These are phyloP conservation scores for Tuber borchii DNA, from an alignment of 495 filamentous ascomycete genomes.

Conservation along the genomic window DNA sequence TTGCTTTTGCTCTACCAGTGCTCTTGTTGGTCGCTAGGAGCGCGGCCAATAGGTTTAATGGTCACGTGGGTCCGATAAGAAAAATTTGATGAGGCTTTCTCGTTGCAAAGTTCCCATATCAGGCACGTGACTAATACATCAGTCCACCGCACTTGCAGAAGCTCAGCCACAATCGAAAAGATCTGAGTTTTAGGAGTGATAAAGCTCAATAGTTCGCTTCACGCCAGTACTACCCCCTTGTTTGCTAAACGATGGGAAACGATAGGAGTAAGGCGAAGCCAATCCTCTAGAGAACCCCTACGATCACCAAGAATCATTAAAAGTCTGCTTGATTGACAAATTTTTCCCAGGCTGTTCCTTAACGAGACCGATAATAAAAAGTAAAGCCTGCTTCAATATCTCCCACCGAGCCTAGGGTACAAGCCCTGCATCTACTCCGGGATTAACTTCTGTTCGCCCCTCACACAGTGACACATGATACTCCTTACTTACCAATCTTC, in stretches of 20 bases:
- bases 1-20: not conserved
- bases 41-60: too few species aligned
- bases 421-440: not conserved
- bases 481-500: conserved; percentile 11
- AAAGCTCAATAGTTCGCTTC: not conserved
- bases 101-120: too few species aligned
- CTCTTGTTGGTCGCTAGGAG: not conserved
- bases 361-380: not conserved
- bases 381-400: not conserved
- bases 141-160: too few species aligned
- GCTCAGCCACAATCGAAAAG: too few species aligned
- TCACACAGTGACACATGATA: not conserved
- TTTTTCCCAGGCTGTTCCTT: not conserved
- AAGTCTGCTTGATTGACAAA: not conserved
- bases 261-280: not conserved
- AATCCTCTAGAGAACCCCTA: not conserved
- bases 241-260: not conserved
- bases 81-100: too few species aligned
- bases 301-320: not conserved
- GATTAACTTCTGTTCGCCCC: not conserved
- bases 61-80: too few species aligned
- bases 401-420: not conserved
- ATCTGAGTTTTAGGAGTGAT: too few species aligned
- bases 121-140: too few species aligned
- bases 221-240: not conserved